Base-by-base conservation (phyloP, 164 flowering plant genomes). In the Tetrastigma voinierianum region DNA sequence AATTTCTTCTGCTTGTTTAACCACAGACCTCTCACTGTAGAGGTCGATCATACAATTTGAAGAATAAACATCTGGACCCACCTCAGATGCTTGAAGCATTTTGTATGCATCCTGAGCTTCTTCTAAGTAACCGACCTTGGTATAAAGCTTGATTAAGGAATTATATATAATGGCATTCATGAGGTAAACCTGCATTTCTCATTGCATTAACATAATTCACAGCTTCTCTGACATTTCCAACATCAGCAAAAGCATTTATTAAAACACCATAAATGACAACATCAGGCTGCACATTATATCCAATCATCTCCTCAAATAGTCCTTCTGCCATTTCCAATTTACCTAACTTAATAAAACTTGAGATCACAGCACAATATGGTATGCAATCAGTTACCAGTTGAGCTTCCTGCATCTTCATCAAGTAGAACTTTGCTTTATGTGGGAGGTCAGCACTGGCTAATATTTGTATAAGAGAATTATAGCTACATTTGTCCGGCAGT, bases 41-140 rank as follows among this genome's bases (percentile, higher is more conserved):
- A 94, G 90, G 67, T 90, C 89, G 47, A 94, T 88, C 96, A 94
- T 90, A 70, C 96, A 94, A 70, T 91, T 95, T 21, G 96, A 95
- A 23, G 93, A 79, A 73, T 81, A 95, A 5, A 82, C 73, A 71
- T 88, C 87, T 10, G 86, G 89, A 70, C 86, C 85, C 14, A 20
- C 70, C 45, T 83, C 79, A 4, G 77, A 77, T 66, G 73, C 76
- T 55, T 70, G 83, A 63, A 90, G 91, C 65, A 78, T 55, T 56
- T 72, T 68, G 79, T 87, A 90, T 43, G 70, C 76, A 69, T 86
- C 96, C 68, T 86, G 64, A 52, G 98, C 98, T 77, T 89, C 98
- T 72, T 81, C 80, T 62, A 90, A 70, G 67, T 74, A 85, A 46
- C 96, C 96, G 70, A 87, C 90, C 78, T 91, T 91, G 1, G 94